Evolutionary conservation across 768 basidiomycete genomes (phyloP), one percentile per base, ranked within the genome.

Genomic region (Tephrocybe sp.): DNA sequence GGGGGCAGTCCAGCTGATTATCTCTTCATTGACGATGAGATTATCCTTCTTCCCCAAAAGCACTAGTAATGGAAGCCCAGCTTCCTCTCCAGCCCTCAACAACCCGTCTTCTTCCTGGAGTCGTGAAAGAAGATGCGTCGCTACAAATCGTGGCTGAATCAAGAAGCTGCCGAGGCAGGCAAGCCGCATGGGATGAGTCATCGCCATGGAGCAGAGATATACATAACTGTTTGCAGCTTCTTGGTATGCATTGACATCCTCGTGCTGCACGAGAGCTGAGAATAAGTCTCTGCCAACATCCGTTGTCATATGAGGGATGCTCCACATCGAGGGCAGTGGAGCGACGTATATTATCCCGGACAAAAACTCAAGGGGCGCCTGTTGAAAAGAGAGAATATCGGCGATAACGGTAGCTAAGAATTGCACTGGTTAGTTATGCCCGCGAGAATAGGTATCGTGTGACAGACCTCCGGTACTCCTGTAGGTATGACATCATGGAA

Each of bases 381-480:
- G 59, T 37, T 60, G 56, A 51, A 62, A 57, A 13, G 54, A 51
- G 23, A 34, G 33, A 11, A 64, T 54, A 27, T 66, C 64, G n/a
- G 62, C 55, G 46, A 65, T 61, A 39, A 54, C 52, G 1, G 62
- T 64, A 18, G 27, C 27, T 29, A 29, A 11, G 6, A 29, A 5
- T 29, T 11, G 11, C 6, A 29, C 11, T 11, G 11, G 11, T 29
- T 5, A 11, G 27, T 29, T 29, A 5, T 29, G 27, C 27, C n/a
- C n/a, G 27, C 27, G 11, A 29, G 27, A 5, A 29, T 29, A 5
- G 11, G 6, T 29, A 11, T 29, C 11, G n/a, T 46, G 16, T 11
- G n/a, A 51, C 59, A 29, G 53, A 64, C 63, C 61, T 57, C 63
- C 63, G 15, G 61, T 49, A 47, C 63, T 61, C 63, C 61, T 62